A percentile compares a stretch with the other conserved stretches of the same genome.
These are phyloP conservation scores for Sanghuangporus weigelae DNA, from an alignment of 1,284 basidiomycete genomes.

Conservation along the genomic window DNA sequence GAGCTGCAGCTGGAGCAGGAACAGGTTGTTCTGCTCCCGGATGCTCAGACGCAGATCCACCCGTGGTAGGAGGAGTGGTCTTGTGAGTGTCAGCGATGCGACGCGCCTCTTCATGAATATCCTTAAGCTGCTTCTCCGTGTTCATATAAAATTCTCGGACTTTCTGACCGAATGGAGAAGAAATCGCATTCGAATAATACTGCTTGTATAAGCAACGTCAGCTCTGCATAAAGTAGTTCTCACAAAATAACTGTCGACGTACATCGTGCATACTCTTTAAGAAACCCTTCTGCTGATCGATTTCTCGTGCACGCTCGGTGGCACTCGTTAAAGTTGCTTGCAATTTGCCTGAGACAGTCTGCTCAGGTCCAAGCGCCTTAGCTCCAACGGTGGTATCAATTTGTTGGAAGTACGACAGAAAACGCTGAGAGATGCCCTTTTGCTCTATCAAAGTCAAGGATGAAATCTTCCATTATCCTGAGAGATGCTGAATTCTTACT, in stretches of 20 bases:
- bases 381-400: conserved; percentile 68
- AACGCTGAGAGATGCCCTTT: conserved; percentile 82
- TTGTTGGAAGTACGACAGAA: conserved; percentile 71
- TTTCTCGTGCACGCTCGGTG: conserved; percentile 58
- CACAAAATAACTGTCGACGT: conserved; percentile 22
- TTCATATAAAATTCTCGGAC: conserved; percentile 73
- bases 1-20: conserved; percentile 17
- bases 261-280: conserved; percentile 65
- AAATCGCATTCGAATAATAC: conserved; percentile 78
- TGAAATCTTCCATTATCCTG: background rate
- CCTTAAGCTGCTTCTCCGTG: conserved; percentile 75
- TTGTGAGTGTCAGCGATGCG: conserved; percentile 68
- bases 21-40: background rate
- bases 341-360: conserved; percentile 71
- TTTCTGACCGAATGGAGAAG: conserved; percentile 73
- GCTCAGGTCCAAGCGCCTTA: conserved; percentile 62
- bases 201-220: conserved; percentile 26
- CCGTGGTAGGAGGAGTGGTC: conserved; percentile 21
- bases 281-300: conserved; percentile 80
- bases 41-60: conserved; percentile 17
- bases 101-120: conserved; percentile 85
- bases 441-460: conserved; percentile 43
- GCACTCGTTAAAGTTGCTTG: conserved; percentile 58
- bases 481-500: conserved; percentile 39
- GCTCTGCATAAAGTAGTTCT: background rate